Conservation (phyloP, 129 eudicot species). For the Helianthus tuberosus region DNA sequence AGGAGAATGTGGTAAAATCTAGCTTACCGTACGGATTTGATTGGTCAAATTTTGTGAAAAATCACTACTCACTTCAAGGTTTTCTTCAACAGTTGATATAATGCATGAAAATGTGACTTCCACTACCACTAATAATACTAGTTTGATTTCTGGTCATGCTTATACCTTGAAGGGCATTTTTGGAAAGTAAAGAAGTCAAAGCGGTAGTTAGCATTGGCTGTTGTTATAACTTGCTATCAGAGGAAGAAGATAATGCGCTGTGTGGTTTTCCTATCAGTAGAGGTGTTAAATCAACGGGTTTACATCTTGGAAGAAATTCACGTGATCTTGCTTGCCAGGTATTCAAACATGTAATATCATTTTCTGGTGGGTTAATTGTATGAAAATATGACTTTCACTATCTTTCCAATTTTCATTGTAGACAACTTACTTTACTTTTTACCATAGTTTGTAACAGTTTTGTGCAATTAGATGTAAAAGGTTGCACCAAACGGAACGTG, state of each 20-base stretch:
- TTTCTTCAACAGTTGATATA: too few species aligned
- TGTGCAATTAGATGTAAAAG: background rate
- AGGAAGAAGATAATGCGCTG: constrained; percentile 44
- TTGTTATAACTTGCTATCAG: constrained; percentile 90
- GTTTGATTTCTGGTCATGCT: background rate
- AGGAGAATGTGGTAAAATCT: background rate
- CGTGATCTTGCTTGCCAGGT: constrained; percentile 99
- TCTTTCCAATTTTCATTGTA: background rate
- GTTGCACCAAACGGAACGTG: background rate
- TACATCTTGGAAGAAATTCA: constrained; percentile 63
- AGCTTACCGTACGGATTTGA: background rate
- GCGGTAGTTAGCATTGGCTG: constrained; percentile 89
- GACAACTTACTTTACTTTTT: background rate
- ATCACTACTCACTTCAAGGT: background rate
- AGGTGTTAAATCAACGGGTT: constrained; percentile 53
- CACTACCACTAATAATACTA: background rate
- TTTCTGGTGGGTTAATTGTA: background rate
- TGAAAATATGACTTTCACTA: background rate
- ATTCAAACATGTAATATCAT: background rate
- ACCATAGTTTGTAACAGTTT: background rate
- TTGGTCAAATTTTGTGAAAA: background rate
- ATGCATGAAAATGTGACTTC: background rate
- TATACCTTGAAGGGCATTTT: constrained; percentile 55
- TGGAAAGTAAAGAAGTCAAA: constrained; percentile 67
- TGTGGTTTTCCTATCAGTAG: constrained; percentile 77